These are phyloP conservation scores for Nakazawaea laoshanensis DNA, from an alignment of 805 yeast genomes.

Conservation along the genomic window DNA sequence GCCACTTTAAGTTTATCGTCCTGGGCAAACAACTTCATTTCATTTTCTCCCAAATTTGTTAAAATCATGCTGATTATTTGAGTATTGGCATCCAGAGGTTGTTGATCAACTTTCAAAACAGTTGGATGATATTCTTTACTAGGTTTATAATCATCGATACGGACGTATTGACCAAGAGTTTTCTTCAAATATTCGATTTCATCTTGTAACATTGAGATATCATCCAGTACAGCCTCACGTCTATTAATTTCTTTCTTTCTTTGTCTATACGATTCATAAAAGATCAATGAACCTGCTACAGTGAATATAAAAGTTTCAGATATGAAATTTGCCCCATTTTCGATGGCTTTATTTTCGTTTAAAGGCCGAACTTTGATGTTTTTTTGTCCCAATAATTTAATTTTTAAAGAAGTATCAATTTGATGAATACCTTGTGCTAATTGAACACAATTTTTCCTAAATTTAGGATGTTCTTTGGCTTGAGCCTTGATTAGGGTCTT, in stretches of 20 bases:
- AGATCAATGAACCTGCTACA: constrained; percentile 70
- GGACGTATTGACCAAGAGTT: constrained; percentile 34
- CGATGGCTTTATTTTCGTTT: constrained; percentile 76
- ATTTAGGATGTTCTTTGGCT: constrained; percentile 63
- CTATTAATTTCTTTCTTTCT: constrained; percentile 54
- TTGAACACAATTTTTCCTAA: constrained; percentile 52
- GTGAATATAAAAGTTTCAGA: constrained; percentile 72
- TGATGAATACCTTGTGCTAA: constrained; percentile 68
- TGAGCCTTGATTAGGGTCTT: constrained; percentile 57
- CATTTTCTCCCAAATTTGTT: constrained; percentile 6
- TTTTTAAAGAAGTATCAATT: constrained; percentile 54
- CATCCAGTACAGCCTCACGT: constrained; percentile 63
- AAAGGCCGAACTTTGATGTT: constrained; percentile 60
- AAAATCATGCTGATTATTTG: constrained; percentile 5
- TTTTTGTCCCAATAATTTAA: constrained; percentile 48
- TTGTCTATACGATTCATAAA: constrained; percentile 65
- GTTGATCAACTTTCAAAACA: constrained; percentile 25
- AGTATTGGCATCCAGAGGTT: background rate
- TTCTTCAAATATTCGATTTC: constrained; percentile 53
- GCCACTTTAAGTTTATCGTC: constrained; percentile 1
- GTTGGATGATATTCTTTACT: constrained; percentile 38
- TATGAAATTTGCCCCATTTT: constrained; percentile 70
- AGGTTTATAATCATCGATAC: constrained; percentile 40
- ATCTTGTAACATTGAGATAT: constrained; percentile 58
- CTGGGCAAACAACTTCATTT: constrained; percentile 1